Evolutionary conservation across 2,329 filamentous ascomycete species (phyloP).

Genomic region (Botryotinia calthae): DNA sequence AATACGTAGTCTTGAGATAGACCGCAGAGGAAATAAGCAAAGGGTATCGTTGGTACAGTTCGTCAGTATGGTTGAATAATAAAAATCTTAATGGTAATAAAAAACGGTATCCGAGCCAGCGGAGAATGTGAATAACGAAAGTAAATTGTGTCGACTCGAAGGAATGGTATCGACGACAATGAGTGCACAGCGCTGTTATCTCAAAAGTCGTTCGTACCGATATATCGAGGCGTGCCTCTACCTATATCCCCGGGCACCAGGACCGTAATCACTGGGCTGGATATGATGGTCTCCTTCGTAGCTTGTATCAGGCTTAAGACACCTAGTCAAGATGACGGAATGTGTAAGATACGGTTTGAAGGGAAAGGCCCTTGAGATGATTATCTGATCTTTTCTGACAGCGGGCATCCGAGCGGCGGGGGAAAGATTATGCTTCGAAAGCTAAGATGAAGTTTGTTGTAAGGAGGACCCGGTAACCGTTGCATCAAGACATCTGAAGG

Average conservation of each 20-base stretch:
- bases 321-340: slow-evolving; percentile 36
- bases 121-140: slow-evolving; percentile 38
- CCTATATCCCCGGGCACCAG: slow-evolving; percentile 42
- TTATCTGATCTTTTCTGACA: slow-evolving; percentile 52
- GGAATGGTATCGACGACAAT: slow-evolving; percentile 52
- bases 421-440: slow-evolving; percentile 2
- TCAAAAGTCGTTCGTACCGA: slow-evolving; percentile 18
- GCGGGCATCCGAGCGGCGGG: slow-evolving; percentile 51
- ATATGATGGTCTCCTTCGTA: slow-evolving; percentile 36
- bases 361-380: slow-evolving; percentile 49
- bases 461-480: slow-evolving; percentile 4
- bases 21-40: slow-evolving; percentile 26
- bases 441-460: slow-evolving; percentile 10
- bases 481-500: slow-evolving; percentile 10
- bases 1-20: slow-evolving; percentile 25
- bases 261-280: slow-evolving; percentile 33
- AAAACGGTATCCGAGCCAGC: slow-evolving; percentile 54
- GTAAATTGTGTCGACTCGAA: slow-evolving; percentile 41
- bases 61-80: slow-evolving; percentile 23
- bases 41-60: slow-evolving; percentile 31
- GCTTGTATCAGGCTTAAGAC: slow-evolving; percentile 41
- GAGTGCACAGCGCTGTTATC: slow-evolving; percentile 46
- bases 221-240: slow-evolving; percentile 27
- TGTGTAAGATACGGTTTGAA: slow-evolving; percentile 44
- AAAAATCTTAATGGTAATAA: slow-evolving; percentile 27